A percentile compares a stretch with the other conserved stretches of the same genome.
These are phyloP conservation scores for Flaveria robusta DNA, from an alignment of 129 eudicot genomes.

Conservation along the genomic window DNA sequence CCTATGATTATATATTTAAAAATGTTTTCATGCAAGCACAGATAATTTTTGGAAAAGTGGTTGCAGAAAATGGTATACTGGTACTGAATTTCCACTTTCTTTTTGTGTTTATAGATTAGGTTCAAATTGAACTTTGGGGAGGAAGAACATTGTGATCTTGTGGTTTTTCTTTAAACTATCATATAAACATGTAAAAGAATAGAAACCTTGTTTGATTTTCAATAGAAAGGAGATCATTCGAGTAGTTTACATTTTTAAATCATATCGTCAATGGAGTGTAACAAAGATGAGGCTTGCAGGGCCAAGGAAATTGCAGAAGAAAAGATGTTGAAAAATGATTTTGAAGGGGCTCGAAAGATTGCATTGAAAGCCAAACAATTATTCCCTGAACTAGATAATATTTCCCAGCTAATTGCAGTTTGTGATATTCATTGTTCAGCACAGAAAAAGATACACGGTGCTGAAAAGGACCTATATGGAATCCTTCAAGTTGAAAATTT, in stretches of 20 bases:
- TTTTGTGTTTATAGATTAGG: background rate
- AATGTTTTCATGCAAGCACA: background rate
- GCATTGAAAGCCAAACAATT: constrained; percentile 66
- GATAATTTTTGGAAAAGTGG: too few species aligned
- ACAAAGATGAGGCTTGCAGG: constrained; percentile 78
- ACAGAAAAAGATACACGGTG: constrained; percentile 44
- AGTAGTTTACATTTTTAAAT: constrained; percentile 24
- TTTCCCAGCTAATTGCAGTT: constrained; percentile 61
- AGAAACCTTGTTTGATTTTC: background rate
- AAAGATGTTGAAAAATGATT: constrained; percentile 69
- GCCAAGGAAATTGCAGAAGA: constrained; percentile 66
- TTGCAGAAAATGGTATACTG: too few species aligned
- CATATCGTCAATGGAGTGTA: constrained; percentile 64
- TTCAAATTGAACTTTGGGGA: background rate
- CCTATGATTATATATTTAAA: background rate
- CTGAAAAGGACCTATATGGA: constrained; percentile 74
- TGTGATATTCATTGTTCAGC: constrained; percentile 93
- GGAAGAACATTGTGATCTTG: background rate
- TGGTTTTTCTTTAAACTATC: background rate
- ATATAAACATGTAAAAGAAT: constrained; percentile 11
- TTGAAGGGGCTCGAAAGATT: constrained; percentile 70
- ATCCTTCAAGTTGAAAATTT: constrained; percentile 78
- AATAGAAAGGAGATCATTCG: constrained; percentile 1
- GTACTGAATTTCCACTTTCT: too few species aligned
- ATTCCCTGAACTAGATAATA: constrained; percentile 67